phyloP scores from a whole-genome alignment of 176 grass and related monocot genomes.

The Carex littledalei region DNA sequence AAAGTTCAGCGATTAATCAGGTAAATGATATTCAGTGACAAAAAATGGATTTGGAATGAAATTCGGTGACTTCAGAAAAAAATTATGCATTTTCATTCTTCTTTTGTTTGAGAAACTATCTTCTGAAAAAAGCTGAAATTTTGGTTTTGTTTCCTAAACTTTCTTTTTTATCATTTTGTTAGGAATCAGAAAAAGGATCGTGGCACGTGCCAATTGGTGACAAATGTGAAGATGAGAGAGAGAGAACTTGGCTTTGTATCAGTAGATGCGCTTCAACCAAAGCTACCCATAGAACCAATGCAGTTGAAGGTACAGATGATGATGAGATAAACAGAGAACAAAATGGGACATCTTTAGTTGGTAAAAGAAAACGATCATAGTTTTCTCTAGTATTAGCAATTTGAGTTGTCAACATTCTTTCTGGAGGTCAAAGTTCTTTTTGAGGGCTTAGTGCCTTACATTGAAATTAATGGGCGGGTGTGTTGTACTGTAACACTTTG shows the following conservation, averaged over 20 bases:
- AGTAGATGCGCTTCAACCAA: constrained; percentile 25
- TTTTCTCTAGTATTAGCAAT: not conserved
- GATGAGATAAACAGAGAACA: not conserved
- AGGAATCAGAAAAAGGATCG: constrained; percentile 73
- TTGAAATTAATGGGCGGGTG: not conserved
- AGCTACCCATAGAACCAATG: not conserved
- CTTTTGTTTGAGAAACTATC: not conserved
- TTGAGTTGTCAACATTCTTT: not conserved
- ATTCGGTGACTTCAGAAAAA: no score
- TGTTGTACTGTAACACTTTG: not conserved
- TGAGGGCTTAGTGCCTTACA: not conserved
- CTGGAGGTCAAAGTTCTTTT: not conserved
- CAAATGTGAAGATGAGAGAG: constrained; percentile 53
- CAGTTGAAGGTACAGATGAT: not conserved
- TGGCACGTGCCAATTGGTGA: constrained; percentile 81
- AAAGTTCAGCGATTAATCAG: no score
- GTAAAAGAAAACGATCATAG: constrained; percentile 77
- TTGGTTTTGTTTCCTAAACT: not conserved
- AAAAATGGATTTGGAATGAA: no score
- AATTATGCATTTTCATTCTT: not conserved
- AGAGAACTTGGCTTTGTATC: constrained; percentile 82
- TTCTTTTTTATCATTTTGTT: constrained; percentile 1
- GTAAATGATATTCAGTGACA: no score
- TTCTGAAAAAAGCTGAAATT: not conserved
- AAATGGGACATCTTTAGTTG: constrained; percentile 27